These are phyloP conservation scores for Cylindrotheca closterium DNA, from an alignment of 108 stramenopile species.

Conservation along the genomic window DNA sequence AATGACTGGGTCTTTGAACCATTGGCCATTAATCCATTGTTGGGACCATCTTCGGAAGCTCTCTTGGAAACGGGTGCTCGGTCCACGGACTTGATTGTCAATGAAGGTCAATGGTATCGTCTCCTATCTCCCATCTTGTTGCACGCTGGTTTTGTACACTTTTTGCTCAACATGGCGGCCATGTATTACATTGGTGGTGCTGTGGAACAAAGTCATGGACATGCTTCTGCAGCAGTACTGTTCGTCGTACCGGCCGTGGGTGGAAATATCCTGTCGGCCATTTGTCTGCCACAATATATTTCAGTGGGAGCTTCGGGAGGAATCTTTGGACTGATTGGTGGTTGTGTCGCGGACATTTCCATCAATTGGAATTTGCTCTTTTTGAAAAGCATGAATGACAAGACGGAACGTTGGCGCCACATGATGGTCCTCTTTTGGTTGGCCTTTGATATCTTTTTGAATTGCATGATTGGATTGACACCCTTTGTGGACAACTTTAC, in stretches of 20 bases:
- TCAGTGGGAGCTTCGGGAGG: slow-evolving; percentile 92
- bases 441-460: slow-evolving; percentile 77
- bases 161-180: slow-evolving; percentile 87
- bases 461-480: slow-evolving; percentile 81
- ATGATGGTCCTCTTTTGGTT: slow-evolving; percentile 68
- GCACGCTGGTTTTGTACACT: slow-evolving; percentile 96
- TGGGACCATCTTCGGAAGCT: slow-evolving; percentile 87
- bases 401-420: slow-evolving; percentile 67
- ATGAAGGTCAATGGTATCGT: slow-evolving; percentile 78
- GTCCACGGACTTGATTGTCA: slow-evolving; percentile 84
- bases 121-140: slow-evolving; percentile 86
- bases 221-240: slow-evolving; percentile 53
- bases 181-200: slow-evolving; percentile 89
- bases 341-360: slow-evolving; percentile 86
- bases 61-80: slow-evolving; percentile 88
- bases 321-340: slow-evolving; percentile 93
- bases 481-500: slow-evolving; percentile 93
- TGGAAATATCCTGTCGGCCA: slow-evolving; percentile 84
- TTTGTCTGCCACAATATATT: slow-evolving; percentile 90
- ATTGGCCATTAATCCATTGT: slow-evolving; percentile 75
- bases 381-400: slow-evolving; percentile 67
- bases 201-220: slow-evolving; percentile 88
- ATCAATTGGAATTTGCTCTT: slow-evolving; percentile 93
- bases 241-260: slow-evolving; percentile 82
- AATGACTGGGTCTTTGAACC: slow-evolving; percentile 88